Evolutionary conservation across 805 yeast genomes (phyloP), one percentile per base, ranked within the genome.

Genomic region (Clavispora vitiphila): DNA sequence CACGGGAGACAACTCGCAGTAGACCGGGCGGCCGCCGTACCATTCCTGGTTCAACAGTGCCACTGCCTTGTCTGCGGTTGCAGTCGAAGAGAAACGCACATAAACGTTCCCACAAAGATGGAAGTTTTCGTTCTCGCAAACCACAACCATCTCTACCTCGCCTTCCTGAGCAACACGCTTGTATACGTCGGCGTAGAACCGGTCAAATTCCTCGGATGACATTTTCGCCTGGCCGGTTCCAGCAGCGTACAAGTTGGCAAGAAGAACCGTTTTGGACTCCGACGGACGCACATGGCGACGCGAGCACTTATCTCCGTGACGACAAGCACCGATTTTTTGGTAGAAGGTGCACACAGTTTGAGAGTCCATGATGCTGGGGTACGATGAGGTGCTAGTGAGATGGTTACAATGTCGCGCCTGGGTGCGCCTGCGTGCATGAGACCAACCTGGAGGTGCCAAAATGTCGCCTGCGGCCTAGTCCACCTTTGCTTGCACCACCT

Each of bases 271-370:
- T 41, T 71, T 68, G 1, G 95, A 83, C 31, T 68, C 61, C 7
- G 68, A 60, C 1, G 96, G 96, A 51, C 75, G 75, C 16, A 75
- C 69, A 60, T 89, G 90, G 42, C 73, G 74, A 53, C 91, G 70
- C 8, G 88, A 80, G 55, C 98, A 90, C 53, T 82, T 83, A 44
- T 82, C 89, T 0, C 96, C 96, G 60, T 90, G 96, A 45, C 96
- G 72, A 55, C 98, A 90, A 0, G 96, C 95, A 0, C 98, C 98
- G 23, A 88, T 86, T 58, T 83, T 86, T 47, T 74, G 70, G 57
- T 81, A 88, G 57, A 89, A 89, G 29, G 78, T 67, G 49, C 83
- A 77, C 15, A 51, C 36, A 5, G 50, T 39, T 22, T 43, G 39
- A 42, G 36, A 38, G 15, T 49, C 53, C 55, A 51, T 51, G 14